These are phyloP conservation scores for Yarrowia deformans DNA, from an alignment of 805 yeast species.

Conservation along the genomic window DNA sequence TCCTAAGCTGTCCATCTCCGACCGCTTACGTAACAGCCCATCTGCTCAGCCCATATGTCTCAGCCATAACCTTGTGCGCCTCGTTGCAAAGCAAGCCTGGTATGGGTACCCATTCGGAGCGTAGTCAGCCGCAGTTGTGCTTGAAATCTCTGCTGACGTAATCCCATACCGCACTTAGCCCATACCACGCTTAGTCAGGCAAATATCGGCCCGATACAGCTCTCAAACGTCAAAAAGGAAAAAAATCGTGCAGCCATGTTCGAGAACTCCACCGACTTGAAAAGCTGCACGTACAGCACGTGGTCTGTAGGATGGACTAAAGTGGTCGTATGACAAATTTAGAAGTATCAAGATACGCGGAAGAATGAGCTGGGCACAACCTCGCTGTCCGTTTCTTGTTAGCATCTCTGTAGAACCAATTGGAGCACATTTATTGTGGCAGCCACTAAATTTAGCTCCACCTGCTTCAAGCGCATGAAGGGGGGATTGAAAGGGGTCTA, in stretches of 20 bases:
- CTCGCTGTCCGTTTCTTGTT: background rate
- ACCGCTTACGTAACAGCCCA: too few species aligned
- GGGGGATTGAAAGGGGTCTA: background rate
- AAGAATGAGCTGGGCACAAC: background rate
- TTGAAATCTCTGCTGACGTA: background rate
- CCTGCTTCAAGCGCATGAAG: background rate
- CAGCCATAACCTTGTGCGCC: constrained; percentile 4
- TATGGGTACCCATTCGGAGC: too few species aligned
- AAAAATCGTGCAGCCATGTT: constrained; percentile 26
- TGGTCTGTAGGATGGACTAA: background rate
- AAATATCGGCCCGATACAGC: background rate
- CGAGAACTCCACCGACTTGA: constrained; percentile 5
- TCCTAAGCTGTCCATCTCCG: too few species aligned
- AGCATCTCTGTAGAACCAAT: background rate
- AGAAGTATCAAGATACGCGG: background rate
- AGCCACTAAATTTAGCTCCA: constrained; percentile 15
- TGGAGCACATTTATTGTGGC: background rate
- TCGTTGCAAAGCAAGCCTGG: constrained; percentile 10
- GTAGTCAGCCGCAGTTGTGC: too few species aligned
- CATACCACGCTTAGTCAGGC: too few species aligned
- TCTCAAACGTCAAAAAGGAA: background rate
- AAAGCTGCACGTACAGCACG: constrained; percentile 9
- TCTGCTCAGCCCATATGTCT: background rate
- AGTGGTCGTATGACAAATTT: background rate
- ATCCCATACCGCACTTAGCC: background rate